phyloP scores from a whole-genome alignment of 1,139 yeast species.

The Yamadazyma diospyri region DNA sequence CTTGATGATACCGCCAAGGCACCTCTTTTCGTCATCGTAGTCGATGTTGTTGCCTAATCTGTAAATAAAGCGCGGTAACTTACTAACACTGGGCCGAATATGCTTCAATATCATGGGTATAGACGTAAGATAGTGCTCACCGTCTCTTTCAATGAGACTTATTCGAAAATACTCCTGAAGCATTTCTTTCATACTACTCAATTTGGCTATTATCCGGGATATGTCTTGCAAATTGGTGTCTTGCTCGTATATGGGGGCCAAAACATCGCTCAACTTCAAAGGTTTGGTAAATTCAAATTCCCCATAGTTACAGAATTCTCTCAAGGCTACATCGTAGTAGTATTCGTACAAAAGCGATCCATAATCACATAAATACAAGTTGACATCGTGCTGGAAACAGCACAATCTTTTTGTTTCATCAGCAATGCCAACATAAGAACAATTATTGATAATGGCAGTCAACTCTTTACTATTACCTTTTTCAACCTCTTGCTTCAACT shows the following conservation, averaged over 20 bases:
- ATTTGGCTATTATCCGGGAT: constrained; percentile 18
- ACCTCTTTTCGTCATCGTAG: constrained; percentile 64
- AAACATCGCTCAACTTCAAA: constrained; percentile 25
- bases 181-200: constrained; percentile 68
- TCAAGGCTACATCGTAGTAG: constrained; percentile 75
- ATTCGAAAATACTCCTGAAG: constrained; percentile 73
- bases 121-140: constrained; percentile 35
- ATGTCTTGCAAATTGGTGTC: constrained; percentile 14
- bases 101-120: constrained; percentile 69
- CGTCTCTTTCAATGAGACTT: constrained; percentile 27
- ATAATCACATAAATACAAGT: constrained; percentile 76
- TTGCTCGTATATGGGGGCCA: constrained; percentile 23
- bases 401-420: constrained; percentile 68
- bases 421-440: constrained; percentile 78
- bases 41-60: constrained; percentile 56
- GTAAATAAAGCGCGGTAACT: constrained; percentile 65
- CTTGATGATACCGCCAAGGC: constrained; percentile 60
- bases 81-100: constrained; percentile 58
- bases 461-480: constrained; percentile 46
- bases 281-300: constrained; percentile 44
- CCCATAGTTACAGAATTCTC: constrained; percentile 85
- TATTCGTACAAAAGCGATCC: constrained; percentile 64
- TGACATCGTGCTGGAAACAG: constrained; percentile 80
- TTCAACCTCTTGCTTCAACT: constrained; percentile 51
- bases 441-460: constrained; percentile 65